Conservation (phyloP, 164 flowering plant genomes). For the Annona squamosa region DNA sequence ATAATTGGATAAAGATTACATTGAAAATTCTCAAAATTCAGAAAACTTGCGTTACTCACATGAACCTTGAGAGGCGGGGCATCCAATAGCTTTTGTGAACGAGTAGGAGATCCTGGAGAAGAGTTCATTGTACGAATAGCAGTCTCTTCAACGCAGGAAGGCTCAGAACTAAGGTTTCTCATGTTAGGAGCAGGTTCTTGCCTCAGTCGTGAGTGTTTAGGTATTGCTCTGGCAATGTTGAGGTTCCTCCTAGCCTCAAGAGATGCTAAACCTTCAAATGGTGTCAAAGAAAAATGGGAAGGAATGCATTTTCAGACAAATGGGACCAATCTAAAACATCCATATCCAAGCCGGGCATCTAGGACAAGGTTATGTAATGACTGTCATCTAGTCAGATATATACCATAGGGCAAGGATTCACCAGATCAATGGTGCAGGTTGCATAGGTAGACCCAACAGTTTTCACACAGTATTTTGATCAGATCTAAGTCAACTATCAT, state of each 20-base stretch:
- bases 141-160: constrained; percentile 17
- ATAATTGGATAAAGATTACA: background rate
- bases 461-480: too few relatives aligned
- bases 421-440: too few relatives aligned
- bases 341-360: background rate
- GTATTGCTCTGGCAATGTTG: constrained; percentile 52
- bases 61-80: constrained; percentile 14
- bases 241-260: constrained; percentile 78
- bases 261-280: constrained; percentile 66
- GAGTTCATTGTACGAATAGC: constrained; percentile 16
- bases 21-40: background rate
- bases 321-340: background rate
- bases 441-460: too few relatives aligned
- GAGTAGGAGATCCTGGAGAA: constrained; percentile 13
- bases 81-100: constrained; percentile 11
- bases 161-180: constrained; percentile 8
- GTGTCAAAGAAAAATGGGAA: constrained; percentile 19
- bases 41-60: constrained; percentile 22
- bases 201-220: constrained; percentile 22
- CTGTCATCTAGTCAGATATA: too few relatives aligned
- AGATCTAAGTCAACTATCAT: too few relatives aligned
- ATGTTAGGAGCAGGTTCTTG: constrained; percentile 24
- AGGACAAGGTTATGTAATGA: background rate
- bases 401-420: too few relatives aligned
- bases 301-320: background rate